Conservation (phyloP, 352 stramenopile genomes). For the Phytophthora melonis region DNA sequence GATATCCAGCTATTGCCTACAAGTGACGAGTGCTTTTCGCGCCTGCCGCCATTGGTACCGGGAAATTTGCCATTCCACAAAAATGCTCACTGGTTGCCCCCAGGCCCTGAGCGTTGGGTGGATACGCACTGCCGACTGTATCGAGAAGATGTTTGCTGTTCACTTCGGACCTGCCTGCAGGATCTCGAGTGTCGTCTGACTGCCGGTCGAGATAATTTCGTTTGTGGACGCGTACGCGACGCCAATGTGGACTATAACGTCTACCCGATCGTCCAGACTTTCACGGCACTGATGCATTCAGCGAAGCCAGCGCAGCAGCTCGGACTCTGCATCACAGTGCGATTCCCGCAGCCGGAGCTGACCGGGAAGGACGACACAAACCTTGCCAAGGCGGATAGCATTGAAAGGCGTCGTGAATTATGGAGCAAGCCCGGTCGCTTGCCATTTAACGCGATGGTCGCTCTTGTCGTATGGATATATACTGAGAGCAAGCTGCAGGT, state of each 20-base stretch:
- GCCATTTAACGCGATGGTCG: constrained; percentile 45
- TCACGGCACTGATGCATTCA: constrained; percentile 36
- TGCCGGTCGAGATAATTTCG: constrained; percentile 17
- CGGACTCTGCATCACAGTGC: constrained; percentile 45
- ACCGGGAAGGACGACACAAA: constrained; percentile 26
- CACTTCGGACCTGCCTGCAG: constrained; percentile 45
- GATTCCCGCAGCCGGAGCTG: constrained; percentile 41
- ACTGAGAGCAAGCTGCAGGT: constrained; percentile 21
- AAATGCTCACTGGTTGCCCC: constrained; percentile 53
- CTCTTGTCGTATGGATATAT: constrained; percentile 39
- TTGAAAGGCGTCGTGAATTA: constrained; percentile 26
- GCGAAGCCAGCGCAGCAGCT: constrained; percentile 31
- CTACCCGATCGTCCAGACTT: constrained; percentile 30
- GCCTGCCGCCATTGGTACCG: constrained; percentile 35
- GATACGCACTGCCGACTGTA: constrained; percentile 59
- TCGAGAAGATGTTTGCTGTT: constrained; percentile 49
- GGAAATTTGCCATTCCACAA: constrained; percentile 50
- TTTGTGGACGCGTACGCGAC: constrained; percentile 25
- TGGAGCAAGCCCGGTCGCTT: constrained; percentile 47
- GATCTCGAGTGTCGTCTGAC: constrained; percentile 38
- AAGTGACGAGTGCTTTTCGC: constrained; percentile 43
- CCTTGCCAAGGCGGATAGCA: too few relatives aligned
- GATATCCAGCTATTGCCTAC: constrained; percentile 51
- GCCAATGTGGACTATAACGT: constrained; percentile 46
- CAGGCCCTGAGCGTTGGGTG: constrained; percentile 49